Evolutionary conservation across 352 stramenopile genomes (phyloP).

Genomic region (Phytophthora constricta): DNA sequence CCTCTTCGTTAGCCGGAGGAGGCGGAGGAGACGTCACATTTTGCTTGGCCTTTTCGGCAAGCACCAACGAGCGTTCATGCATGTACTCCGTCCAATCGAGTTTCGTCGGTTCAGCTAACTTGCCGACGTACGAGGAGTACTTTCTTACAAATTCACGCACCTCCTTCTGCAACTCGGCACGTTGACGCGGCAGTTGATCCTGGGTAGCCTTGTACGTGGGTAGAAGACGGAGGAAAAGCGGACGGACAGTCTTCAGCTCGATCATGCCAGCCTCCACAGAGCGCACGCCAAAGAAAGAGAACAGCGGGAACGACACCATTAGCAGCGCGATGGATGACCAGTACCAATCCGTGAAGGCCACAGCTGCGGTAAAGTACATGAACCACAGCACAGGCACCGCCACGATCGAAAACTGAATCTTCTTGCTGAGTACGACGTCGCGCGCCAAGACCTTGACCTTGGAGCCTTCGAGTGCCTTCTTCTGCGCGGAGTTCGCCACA

Average conservation of each 20-base stretch:
- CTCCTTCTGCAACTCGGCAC: conserved; percentile 74
- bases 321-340: conserved; percentile 85
- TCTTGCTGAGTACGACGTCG: conserved; percentile 93
- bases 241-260: conserved; percentile 85
- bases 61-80: conserved; percentile 61
- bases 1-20: conserved; percentile 25
- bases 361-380: conserved; percentile 84
- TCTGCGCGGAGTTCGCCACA: conserved; percentile 76
- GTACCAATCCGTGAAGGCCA: conserved; percentile 87
- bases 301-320: conserved; percentile 84
- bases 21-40: conserved; percentile 22
- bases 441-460: conserved; percentile 92
- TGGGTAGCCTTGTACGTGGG: conserved; percentile 82
- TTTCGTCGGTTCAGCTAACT: conserved; percentile 70
- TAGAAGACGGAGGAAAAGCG: conserved; percentile 82
- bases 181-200: conserved; percentile 74
- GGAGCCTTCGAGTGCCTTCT: conserved; percentile 85
- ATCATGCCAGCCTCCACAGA: conserved; percentile 90
- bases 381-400: conserved; percentile 90
- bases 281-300: conserved; percentile 89
- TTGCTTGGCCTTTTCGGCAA: conserved; percentile 45
- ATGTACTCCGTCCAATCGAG: conserved; percentile 89
- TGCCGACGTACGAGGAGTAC: conserved; percentile 63
- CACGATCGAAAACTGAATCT: conserved; percentile 93
- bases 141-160: conserved; percentile 83